Evolutionary conservation across 2,329 filamentous ascomycete genomes (phyloP).

Genomic region (Beauveria sp.): DNA sequence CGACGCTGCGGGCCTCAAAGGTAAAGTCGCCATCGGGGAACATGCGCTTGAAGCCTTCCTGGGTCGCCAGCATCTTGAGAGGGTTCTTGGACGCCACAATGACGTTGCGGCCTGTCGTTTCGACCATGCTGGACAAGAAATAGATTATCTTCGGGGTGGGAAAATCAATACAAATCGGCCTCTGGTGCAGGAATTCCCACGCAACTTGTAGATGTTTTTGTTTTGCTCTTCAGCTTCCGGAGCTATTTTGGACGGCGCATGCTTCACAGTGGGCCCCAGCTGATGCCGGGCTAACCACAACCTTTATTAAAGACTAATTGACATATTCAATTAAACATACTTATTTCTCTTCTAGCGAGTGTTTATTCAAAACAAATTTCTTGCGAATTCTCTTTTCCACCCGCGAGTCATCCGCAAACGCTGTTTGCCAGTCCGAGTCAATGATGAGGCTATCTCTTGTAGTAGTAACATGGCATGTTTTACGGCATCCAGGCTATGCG

Average conservation of each 20-base stretch:
- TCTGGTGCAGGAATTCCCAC: too few species aligned
- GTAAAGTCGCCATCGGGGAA: conserved; percentile 22
- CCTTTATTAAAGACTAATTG: background rate
- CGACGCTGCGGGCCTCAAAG: conserved; percentile 23
- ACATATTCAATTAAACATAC: too few species aligned
- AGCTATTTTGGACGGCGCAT: background rate
- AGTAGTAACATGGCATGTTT: too few species aligned
- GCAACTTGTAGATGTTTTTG: background rate
- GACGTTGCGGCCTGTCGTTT: conserved; percentile 11
- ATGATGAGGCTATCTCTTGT: too few species aligned
- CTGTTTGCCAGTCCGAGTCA: too few species aligned
- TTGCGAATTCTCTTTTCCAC: too few species aligned
- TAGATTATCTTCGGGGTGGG: background rate
- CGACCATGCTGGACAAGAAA: background rate
- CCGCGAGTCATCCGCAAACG: too few species aligned
- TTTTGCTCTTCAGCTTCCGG: background rate
- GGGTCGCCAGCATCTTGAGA: conserved; percentile 31
- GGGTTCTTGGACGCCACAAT: conserved; percentile 33
- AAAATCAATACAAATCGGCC: too few species aligned
- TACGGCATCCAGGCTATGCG: too few species aligned
- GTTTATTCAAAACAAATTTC: too few species aligned
- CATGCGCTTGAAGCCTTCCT: conserved; percentile 28
- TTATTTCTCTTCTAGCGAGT: too few species aligned
- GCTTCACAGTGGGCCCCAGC: background rate
- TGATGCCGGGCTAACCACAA: background rate